Conservation (phyloP, 139 green algal species). For the Chlamydomonas eustigma region DNA sequence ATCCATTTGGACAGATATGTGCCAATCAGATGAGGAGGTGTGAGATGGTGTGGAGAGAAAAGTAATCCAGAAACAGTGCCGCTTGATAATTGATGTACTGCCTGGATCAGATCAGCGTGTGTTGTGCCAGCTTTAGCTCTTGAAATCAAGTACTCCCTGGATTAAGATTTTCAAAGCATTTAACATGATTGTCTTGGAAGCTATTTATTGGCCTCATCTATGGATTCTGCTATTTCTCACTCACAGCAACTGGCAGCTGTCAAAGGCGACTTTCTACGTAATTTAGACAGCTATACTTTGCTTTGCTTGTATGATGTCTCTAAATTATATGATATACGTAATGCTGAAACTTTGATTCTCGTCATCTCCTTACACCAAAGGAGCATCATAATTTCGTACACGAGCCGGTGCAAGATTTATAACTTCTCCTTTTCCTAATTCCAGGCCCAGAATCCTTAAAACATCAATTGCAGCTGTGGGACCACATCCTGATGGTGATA, state of each 20-base stretch:
- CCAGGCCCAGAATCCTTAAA: not conserved
- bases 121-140: not conserved
- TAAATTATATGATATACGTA: too few relatives aligned
- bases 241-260: not conserved
- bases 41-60: not conserved
- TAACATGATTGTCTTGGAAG: not conserved
- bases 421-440: not conserved
- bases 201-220: not conserved
- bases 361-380: not conserved
- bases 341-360: too few relatives aligned
- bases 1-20: not conserved
- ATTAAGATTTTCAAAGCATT: not conserved
- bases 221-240: not conserved
- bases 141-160: not conserved
- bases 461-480: not conserved
- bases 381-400: constrained; percentile 2
- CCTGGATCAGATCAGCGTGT: not conserved
- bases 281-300: not conserved
- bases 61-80: not conserved
- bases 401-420: not conserved
- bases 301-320: too few relatives aligned
- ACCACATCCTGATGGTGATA: constrained; percentile 3
- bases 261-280: not conserved
- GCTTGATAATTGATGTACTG: not conserved
- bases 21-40: not conserved